Base-by-base conservation (phyloP, 495 filamentous ascomycete genomes). In the Talaromyces borbonicus region DNA sequence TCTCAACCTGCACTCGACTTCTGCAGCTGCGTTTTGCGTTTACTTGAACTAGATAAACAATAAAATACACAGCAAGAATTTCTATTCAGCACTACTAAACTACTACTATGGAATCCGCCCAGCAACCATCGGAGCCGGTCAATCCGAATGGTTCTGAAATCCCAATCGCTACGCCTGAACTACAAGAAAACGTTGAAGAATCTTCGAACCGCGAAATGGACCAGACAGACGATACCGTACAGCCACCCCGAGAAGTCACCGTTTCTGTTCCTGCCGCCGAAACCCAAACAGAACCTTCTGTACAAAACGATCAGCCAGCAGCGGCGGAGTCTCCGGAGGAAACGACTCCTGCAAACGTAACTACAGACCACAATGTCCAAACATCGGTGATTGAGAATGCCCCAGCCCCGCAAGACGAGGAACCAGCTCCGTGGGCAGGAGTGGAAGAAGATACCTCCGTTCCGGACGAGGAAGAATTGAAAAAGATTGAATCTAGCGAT, bases 381-480 rank as follows among this genome's bases (percentile, higher is more conserved):
- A 8, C 41, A 9, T n/a, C n/a, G n/a, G n/a, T n/a, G n/a, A n/a
- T n/a, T n/a, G 53, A 58, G 23, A 26, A 46, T 22, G 16, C 44
- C 14, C 48, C 50, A 26, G 41, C 50, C 5, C 52, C 47, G n/a
- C 49, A 50, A 3, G 57, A 66, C n/a, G 48, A 67, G 5, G 71
- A 75, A 33, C 56, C 67, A 55, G 67, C 70, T 23, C 68, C 62
- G 37, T 75, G 72, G 72, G 63, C 63, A 5, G 69, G 66, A 14
- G 57, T 69, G 9, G 64, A 67, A 25, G 78, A 83, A 62, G 80
- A 84, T 46, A 71, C 61, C 24, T 74, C 75, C 1, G 49, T 54
- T 1, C 79, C 80, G 6, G 69, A 77, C 49, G 78, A 78, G 55
- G 66, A 69, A 3, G 79, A 84, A 56, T 52, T 82, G 48, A 75